Evolutionary conservation across 140 eudicot species (phyloP), one percentile per base, ranked within the genome.

Genomic region (Ambrosia hybrid): DNA sequence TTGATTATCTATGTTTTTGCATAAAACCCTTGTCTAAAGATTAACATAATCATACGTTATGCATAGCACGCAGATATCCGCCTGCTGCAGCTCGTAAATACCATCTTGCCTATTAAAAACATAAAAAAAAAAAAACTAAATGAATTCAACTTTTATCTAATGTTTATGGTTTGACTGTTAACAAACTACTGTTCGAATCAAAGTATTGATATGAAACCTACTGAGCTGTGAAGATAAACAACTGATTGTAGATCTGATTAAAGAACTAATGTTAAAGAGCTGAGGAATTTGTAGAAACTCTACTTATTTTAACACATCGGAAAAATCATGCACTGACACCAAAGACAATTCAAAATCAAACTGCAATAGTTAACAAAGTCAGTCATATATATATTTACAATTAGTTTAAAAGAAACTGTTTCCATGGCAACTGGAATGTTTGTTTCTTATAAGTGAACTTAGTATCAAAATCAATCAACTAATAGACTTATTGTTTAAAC

Each of bases 31-130:
- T 91, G 52, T 96, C 98, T 63, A 58, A 41, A 49, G 87, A 87
- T 79, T 76, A 92, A 85, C 98, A 89, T 74, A 89, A 74, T 4
- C 96, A 81, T 12, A 80, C 79, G 72, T 89, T 86, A 68, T 89
- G 88, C 98, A 92, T 92, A 13, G 98, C 95, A 9, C 95, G 90
- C 52, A 80, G 88, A 78, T 89, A 92, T 49, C 98, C 98, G 53
- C 98, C 93, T 72, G 82, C 96, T 30, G 96, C 94, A 58, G 98
- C 26, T 21, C 26, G 26, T 21, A 21, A 21, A 21, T 21, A 21
- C 26, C 26, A 21, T 21, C 26, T 21, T 9, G 96, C 90, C 98
- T 92, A 82, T 78, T 55, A 11, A 77, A 52, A 65, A 64, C 67
- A 74, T 6, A 21, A 21, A 21, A 21, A 21, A 21, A 21, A 5